These are phyloP conservation scores for Carex sylvatica DNA, from an alignment of 202 grass and related monocot genomes.

Conservation along the genomic window DNA sequence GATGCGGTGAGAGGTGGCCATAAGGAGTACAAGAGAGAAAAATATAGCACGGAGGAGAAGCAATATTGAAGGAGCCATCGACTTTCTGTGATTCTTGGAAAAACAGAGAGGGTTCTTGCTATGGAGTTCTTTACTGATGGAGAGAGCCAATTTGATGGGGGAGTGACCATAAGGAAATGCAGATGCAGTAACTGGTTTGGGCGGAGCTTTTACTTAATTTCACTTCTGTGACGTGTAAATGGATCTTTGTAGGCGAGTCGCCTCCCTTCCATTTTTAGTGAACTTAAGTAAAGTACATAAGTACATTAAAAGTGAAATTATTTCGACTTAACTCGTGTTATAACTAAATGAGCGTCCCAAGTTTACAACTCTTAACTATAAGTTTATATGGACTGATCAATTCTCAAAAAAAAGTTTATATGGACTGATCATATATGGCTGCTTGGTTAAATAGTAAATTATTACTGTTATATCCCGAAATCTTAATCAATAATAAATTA, in stretches of 20 bases:
- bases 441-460: not conserved
- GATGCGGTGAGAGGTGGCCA: not conserved
- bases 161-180: no score
- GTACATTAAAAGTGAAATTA: not conserved
- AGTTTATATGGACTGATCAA: not conserved
- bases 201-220: not conserved
- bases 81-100: constrained; percentile 5
- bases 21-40: not conserved
- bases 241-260: not conserved
- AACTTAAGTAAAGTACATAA: not conserved
- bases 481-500: no score
- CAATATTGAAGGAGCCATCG: not conserved
- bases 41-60: not conserved
- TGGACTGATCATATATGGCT: not conserved
- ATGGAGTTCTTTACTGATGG: no score
- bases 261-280: not conserved
- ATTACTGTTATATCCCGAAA: not conserved
- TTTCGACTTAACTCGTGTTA: not conserved
- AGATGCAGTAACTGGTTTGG: no score
- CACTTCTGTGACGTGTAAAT: not conserved
- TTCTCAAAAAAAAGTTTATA: no score
- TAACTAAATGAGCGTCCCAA: not conserved
- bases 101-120: not conserved
- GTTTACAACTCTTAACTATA: not conserved
- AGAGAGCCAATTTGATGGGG: no score